Evolutionary conservation across 2,329 filamentous ascomycete species (phyloP), one percentile per base, ranked within the genome.

Genomic region (Exophiala calicioides): DNA sequence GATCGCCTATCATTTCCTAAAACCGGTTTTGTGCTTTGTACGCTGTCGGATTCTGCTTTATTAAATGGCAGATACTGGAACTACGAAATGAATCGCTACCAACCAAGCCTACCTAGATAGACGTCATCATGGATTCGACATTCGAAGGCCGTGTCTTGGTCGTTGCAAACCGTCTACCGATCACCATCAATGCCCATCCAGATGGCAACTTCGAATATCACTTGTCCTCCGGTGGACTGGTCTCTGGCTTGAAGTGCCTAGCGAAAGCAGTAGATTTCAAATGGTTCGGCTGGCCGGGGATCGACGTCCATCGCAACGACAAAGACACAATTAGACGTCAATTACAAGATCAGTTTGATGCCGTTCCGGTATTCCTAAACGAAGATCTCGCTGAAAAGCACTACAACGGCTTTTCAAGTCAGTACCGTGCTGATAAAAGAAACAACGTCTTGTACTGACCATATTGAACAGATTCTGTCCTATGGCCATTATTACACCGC

Each of bases 211-310:
- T 95, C 73, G 81, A 84, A 63, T 95, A 95, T 69, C 89, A 86
- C 66, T 95, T 95, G 86, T 96, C 91, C 34, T 96, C 93, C 2
- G 91, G 91, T 46, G 93, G 91, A 27, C 80, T 98, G 33, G 91
- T 97, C 60, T 95, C 89, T 40, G 91, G 93, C 15, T 76, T 98
- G 53, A 94, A 88, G 57, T 91, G 93, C 23, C 73, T 97, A 49
- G 85, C 88, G 61, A 97, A 96, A 72, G 86, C 88, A 16, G 95
- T 90, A 15, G 91, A 85, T 59, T 97, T 97, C 70, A 88, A 91
- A 68, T 98, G 93, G 93, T 97, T 96, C 69, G 91, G 91, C 58
- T 98, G 93, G 93, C 91, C 93, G 1, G 91, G 93, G 29, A 73
- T 95, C 40, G 89, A 96, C 68, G 83, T 97, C 3, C 90, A 91